Evolutionary conservation across 148 eudicot genomes (phyloP), one percentile per base, ranked within the genome.

Genomic region (Limonium bicolor): DNA sequence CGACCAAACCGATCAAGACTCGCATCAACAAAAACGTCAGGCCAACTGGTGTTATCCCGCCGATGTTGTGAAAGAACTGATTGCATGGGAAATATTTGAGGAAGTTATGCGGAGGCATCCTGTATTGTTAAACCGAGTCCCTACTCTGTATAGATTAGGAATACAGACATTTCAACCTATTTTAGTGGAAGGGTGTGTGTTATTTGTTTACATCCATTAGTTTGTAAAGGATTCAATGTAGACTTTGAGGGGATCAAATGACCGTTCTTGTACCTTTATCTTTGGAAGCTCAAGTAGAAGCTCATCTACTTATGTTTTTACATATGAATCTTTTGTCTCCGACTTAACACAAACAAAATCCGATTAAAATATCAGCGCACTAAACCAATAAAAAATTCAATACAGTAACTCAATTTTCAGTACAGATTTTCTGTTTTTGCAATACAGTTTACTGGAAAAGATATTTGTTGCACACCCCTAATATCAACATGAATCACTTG

Each of bases 341-440:
- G 17, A 45, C 34, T 15, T 3, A n/a, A 34, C 37, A n/a, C n/a
- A 44, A 60, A 14, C 29, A 54, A 56, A 16, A 69, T n/a, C n/a
- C n/a, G n/a, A n/a, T n/a, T n/a, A n/a, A n/a, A n/a, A n/a, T n/a
- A n/a, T n/a, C n/a, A n/a, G n/a, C n/a, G n/a, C n/a, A n/a, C n/a
- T n/a, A n/a, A n/a, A n/a, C n/a, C n/a, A n/a, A n/a, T n/a, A n/a
- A n/a, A n/a, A n/a, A n/a, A n/a, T n/a, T n/a, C n/a, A n/a, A n/a
- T n/a, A n/a, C n/a, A n/a, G n/a, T n/a, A n/a, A n/a, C n/a, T n/a
- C n/a, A n/a, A n/a, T n/a, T n/a, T n/a, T n/a, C n/a, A n/a, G n/a
- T n/a, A n/a, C n/a, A n/a, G n/a, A n/a, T n/a, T n/a, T n/a, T n/a
- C n/a, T n/a, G n/a, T n/a, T n/a, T n/a, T n/a, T n/a, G n/a, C n/a